Percentiles rank a stretch among this genome's conserved stretches.
Conservation (phyloP, 306 rosid species). For the Ziziphus jujuba region DNA sequence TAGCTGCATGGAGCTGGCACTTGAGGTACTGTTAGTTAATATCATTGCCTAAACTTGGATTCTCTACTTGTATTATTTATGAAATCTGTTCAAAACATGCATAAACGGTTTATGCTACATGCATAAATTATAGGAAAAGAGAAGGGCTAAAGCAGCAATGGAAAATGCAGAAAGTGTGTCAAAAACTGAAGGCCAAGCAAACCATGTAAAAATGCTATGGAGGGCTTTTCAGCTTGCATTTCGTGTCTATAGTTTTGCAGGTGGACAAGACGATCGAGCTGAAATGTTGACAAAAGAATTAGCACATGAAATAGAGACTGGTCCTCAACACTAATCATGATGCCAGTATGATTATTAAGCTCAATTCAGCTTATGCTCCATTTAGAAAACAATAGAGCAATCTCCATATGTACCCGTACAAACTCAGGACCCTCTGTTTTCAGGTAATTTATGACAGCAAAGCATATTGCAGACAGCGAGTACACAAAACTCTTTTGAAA, state of each 20-base stretch:
- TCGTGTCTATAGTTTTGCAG: constrained; percentile 45
- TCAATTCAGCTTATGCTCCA: no score
- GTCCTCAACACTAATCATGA: constrained; percentile 14
- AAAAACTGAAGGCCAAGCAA: constrained; percentile 11
- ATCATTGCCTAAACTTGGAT: neutral
- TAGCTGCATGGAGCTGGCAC: constrained; percentile 45
- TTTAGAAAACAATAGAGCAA: no score
- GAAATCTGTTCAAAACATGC: neutral
- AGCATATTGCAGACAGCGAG: no score
- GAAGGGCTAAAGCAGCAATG: constrained; percentile 12
- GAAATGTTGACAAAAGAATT: constrained; percentile 30
- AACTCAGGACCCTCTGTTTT: no score
- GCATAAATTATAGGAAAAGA: constrained; percentile 21
- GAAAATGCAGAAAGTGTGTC: neutral
- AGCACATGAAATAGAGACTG: constrained; percentile 34
- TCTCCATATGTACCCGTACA: no score
- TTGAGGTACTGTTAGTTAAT: constrained; percentile 22
- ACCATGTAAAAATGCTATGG: constrained; percentile 36
- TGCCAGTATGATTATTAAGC: neutral
- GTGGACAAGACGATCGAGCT: constrained; percentile 52
- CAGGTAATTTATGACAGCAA: no score
- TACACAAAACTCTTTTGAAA: no score
- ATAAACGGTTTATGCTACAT: neutral
- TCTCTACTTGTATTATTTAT: no score
- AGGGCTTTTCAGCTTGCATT: constrained; percentile 45